Evolutionary conservation across 208 protist genomes (phyloP).

Genomic region (Wallacemonas sp.): DNA sequence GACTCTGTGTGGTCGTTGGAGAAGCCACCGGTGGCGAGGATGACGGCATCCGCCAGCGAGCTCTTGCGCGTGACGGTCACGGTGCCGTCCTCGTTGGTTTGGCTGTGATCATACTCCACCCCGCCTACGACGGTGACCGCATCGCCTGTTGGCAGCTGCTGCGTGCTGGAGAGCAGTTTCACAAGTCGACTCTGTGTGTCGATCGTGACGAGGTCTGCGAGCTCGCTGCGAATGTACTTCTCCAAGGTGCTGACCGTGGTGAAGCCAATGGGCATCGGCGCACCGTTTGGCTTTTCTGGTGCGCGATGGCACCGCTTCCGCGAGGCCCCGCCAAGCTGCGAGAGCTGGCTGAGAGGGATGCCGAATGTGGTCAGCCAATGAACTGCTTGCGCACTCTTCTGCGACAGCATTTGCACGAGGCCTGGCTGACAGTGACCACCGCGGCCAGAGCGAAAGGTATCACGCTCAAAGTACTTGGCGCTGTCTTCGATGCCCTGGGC

Average conservation of each 20-base stretch:
- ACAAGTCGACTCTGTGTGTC: constrained; percentile 53
- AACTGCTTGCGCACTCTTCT: constrained; percentile 70
- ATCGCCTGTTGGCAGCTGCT: constrained; percentile 37
- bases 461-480: constrained; percentile 80
- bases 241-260: constrained; percentile 89
- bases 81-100: constrained; percentile 11
- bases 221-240: constrained; percentile 64
- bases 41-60: constrained; percentile 72
- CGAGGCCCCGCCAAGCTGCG: constrained; percentile 91
- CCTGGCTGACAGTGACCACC: constrained; percentile 65
- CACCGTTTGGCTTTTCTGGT: constrained; percentile 68
- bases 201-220: constrained; percentile 55
- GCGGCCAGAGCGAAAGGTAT: constrained; percentile 69
- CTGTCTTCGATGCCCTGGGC: constrained; percentile 59
- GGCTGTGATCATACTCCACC: constrained; percentile 29
- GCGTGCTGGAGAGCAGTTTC: constrained; percentile 36
- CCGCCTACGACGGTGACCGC: constrained; percentile 45
- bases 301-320: constrained; percentile 87
- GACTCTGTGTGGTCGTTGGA: constrained; percentile 54
- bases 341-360: constrained; percentile 80
- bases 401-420: constrained; percentile 85
- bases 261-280: constrained; percentile 87
- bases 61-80: constrained; percentile 17
- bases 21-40: constrained; percentile 92
- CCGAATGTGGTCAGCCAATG: constrained; percentile 84